Evolutionary conservation across 257 asterid species (phyloP).

Genomic region (Mentha longifolia): DNA sequence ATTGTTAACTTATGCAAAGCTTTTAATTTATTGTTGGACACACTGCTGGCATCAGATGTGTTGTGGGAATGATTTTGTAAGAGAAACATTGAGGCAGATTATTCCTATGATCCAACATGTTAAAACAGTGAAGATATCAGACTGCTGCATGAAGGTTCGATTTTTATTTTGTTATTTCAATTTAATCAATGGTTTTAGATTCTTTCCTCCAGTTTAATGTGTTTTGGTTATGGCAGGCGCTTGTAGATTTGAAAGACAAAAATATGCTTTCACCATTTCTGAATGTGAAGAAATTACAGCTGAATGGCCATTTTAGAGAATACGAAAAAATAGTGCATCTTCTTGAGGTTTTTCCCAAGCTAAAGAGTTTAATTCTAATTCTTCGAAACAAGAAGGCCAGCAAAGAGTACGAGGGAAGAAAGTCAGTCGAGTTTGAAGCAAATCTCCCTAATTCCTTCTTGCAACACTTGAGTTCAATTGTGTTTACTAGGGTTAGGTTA

Average conservation of each 20-base stretch:
- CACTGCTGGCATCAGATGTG: too few relatives aligned
- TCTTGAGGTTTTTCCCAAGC: too few relatives aligned
- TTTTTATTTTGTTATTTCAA: too few relatives aligned
- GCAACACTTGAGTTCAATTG: neutral
- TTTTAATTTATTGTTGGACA: too few relatives aligned
- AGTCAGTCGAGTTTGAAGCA: neutral
- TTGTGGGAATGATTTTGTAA: too few relatives aligned
- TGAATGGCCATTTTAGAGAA: too few relatives aligned
- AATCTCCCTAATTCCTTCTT: neutral
- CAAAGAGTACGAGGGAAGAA: neutral
- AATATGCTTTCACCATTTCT: too few relatives aligned
- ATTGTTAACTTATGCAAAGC: too few relatives aligned
- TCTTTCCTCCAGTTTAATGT: too few relatives aligned
- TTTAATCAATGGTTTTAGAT: too few relatives aligned
- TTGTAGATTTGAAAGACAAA: neutral
- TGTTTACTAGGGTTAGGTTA: neutral
- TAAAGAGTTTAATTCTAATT: neutral
- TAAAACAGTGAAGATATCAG: neutral
- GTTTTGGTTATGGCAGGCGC: neutral
- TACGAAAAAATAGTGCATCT: neutral
- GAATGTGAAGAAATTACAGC: too few relatives aligned
- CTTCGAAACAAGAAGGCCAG: neutral
- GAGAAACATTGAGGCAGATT: too few relatives aligned
- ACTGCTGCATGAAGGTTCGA: neutral
- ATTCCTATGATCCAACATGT: neutral